These are phyloP conservation scores for Spizellomyces sp. DNA, from an alignment of 192 early-diverging fungal genomes.

Conservation along the genomic window DNA sequence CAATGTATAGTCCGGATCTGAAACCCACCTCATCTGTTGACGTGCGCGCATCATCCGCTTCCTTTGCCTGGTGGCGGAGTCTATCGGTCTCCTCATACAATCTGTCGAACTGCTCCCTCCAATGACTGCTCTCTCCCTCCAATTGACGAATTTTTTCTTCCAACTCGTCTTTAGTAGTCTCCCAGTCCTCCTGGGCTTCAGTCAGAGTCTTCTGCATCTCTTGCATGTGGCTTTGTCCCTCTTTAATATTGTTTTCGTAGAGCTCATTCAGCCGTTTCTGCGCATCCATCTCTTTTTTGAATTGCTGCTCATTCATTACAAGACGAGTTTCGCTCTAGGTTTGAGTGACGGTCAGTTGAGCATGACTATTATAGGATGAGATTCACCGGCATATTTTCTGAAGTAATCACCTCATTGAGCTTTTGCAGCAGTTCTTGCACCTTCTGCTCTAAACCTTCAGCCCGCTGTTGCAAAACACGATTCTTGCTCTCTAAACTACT, in stretches of 20 bases:
- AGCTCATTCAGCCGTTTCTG: conserved; percentile 65
- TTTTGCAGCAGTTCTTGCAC: conserved; percentile 40
- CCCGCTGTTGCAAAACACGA: conserved; percentile 32
- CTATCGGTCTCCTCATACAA: conserved; percentile 20
- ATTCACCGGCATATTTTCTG: neutral
- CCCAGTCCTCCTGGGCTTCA: conserved; percentile 58
- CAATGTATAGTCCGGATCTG: neutral
- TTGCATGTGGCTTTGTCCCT: conserved; percentile 10
- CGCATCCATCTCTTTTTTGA: conserved; percentile 66
- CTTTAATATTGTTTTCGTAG: conserved; percentile 37
- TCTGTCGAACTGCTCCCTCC: conserved; percentile 43
- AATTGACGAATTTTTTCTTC: conserved; percentile 47
- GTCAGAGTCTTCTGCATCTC: conserved; percentile 27
- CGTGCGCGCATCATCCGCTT: conserved; percentile 3
- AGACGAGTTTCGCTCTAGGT: conserved; percentile 18
- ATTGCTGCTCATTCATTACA: conserved; percentile 54
- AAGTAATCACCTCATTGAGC: conserved; percentile 32
- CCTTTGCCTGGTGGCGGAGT: conserved; percentile 8
- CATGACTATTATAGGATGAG: neutral
- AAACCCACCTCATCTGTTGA: neutral
- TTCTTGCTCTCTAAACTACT: conserved; percentile 44
- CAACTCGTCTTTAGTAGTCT: conserved; percentile 54
- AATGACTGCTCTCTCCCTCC: conserved; percentile 47
- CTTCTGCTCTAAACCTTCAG: conserved; percentile 47
- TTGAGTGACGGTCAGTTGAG: neutral